These are phyloP conservation scores for Zymoseptoria passerinii DNA, from an alignment of 2,329 filamentous ascomycete species.

Conservation along the genomic window DNA sequence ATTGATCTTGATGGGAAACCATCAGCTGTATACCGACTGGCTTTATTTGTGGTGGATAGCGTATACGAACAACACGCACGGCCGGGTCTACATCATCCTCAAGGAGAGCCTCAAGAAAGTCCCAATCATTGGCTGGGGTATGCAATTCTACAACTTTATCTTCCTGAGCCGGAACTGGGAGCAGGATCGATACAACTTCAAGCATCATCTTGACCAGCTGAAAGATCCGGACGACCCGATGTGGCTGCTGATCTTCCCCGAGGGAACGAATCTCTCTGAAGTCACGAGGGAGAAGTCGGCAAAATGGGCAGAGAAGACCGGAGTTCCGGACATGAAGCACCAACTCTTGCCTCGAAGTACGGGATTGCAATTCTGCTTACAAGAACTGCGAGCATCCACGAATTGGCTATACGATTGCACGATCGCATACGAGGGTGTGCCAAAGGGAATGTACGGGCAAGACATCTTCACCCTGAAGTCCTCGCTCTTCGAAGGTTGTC, in stretches of 20 bases:
- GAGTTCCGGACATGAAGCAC: slow-evolving; percentile 64
- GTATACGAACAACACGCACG: slow-evolving; percentile 78
- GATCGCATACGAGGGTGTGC: slow-evolving; percentile 87
- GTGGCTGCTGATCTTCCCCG: slow-evolving; percentile 84
- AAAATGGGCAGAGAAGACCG: slow-evolving; percentile 68
- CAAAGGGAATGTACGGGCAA: slow-evolving; percentile 77
- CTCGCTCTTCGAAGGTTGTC: slow-evolving; percentile 79
- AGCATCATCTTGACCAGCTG: slow-evolving; percentile 63
- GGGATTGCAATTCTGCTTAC: slow-evolving; percentile 69
- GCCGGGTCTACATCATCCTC: slow-evolving; percentile 80
- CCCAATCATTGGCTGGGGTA: slow-evolving; percentile 69
- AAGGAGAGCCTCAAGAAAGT: slow-evolving; percentile 80
- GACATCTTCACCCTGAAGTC: slow-evolving; percentile 79
- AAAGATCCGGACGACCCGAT: slow-evolving; percentile 66
- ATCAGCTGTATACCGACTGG: slow-evolving; percentile 85
- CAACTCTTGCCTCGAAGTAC: slow-evolving; percentile 71
- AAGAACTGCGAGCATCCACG: slow-evolving; percentile 63
- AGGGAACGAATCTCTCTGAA: slow-evolving; percentile 71
- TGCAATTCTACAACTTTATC: slow-evolving; percentile 83
- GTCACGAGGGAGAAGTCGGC: slow-evolving; percentile 64
- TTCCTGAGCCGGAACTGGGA: slow-evolving; percentile 88
- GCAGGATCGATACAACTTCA: slow-evolving; percentile 66
- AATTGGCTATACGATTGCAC: slow-evolving; percentile 91
- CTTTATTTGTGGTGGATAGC: slow-evolving; percentile 88
- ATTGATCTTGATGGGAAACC: slow-evolving; percentile 77